phyloP scores from a whole-genome alignment of 2,329 filamentous ascomycete species.

The Seiridium unicorne region DNA sequence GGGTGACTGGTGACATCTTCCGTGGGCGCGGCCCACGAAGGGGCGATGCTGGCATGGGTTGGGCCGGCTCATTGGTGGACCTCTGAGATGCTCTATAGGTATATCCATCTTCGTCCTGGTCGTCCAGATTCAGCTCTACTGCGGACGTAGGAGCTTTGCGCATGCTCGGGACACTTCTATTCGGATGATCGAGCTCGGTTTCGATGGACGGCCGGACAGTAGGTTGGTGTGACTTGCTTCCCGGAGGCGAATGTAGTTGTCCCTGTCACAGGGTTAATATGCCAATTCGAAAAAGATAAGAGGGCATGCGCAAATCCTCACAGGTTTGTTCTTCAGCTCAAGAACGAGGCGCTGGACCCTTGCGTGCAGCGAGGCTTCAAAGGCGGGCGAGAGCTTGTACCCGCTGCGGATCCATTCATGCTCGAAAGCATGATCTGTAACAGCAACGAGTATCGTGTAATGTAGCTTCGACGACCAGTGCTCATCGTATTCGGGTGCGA shows the following conservation, averaged over 20 bases:
- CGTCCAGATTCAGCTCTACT: too few species aligned
- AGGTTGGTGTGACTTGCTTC: background rate
- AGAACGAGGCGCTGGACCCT: background rate
- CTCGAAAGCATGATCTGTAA: background rate
- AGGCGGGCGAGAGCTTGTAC: background rate
- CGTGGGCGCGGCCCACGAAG: background rate
- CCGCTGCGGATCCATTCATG: background rate
- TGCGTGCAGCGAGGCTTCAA: background rate
- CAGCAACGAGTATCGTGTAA: background rate
- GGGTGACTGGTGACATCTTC: constrained; percentile 7
- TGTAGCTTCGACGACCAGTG: background rate
- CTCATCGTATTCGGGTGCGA: background rate
- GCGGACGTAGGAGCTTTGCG: too few species aligned
- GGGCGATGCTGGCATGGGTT: too few species aligned
- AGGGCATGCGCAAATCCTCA: background rate
- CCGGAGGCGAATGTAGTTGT: background rate
- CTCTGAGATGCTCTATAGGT: too few species aligned
- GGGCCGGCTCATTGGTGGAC: too few species aligned
- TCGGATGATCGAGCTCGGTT: too few species aligned
- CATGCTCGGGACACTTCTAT: too few species aligned
- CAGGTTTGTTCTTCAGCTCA: background rate
- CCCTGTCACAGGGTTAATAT: background rate
- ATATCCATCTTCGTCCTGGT: too few species aligned
- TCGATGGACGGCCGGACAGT: too few species aligned
- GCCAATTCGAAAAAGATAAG: background rate